Base-by-base conservation (phyloP, 306 rosid species). In the Castanea crenata region DNA sequence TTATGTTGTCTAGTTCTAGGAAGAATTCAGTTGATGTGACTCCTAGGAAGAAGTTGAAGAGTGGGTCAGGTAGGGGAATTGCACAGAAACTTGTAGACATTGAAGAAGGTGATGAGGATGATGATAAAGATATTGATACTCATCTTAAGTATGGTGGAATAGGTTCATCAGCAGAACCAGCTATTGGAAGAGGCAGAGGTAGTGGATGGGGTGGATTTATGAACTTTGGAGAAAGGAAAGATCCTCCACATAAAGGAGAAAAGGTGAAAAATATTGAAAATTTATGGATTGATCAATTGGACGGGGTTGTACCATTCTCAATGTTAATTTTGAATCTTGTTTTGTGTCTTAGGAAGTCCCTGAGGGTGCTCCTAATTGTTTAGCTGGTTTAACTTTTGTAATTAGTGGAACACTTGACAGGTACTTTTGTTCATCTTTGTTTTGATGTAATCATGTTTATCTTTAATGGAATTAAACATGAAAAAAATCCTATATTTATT, bases 391-490 rank as follows among this genome's bases (percentile, higher is more conserved):
- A 83, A 93, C 98, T 61, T 95, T 92, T 86, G 99, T 95, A 74
- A 95, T 95, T 75, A 92, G 98, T 79, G 99, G 99, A 83, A 95
- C 99, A 35, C 92, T 95, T 79, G 98, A 95, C 90, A 95, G 99
- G 99, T 95, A 85, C 27, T 71, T 58, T 41, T 35, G 71, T 51
- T 54, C 10, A 46, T 31, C 29, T 70, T 71, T 32, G 11, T 73
- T 6, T 65, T 27, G 38, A 57, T 35, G 27, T 44, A 78, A 16
- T 59, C 73, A 76, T 70, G 61, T 54, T 77, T 69, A 75, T 62
- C 35, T 75, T 10, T 38, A 19, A 19, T 71, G 77, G 46, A 67
- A 12, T 64, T 32, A 38, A 54, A 63, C 55, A 41, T 23, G 12
- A 35, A 15, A 31, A 29, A 31, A 64, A 29, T 72, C 29, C 35